A percentile compares a stretch with the other conserved stretches of the same genome.
These are phyloP conservation scores for Barbatosphaeria neglecta DNA, from an alignment of 495 filamentous ascomycete species.

Conservation along the genomic window DNA sequence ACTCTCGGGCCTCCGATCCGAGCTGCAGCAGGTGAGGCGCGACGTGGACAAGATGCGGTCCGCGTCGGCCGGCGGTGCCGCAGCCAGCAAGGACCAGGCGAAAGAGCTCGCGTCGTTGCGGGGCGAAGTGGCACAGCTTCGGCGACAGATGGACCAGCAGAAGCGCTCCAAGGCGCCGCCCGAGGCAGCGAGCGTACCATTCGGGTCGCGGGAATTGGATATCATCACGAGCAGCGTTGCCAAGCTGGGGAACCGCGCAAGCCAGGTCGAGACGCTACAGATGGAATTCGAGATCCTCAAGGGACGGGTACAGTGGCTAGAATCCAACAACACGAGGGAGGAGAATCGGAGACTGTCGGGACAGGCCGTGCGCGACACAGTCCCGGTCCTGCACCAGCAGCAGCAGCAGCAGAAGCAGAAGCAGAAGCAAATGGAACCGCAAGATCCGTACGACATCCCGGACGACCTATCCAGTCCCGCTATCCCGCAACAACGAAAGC, in stretches of 20 bases:
- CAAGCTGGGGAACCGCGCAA: conserved; percentile 23
- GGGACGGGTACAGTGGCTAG: conserved; percentile 18
- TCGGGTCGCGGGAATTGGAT: conserved; percentile 22
- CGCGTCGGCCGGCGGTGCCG: neutral
- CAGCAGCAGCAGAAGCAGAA: no score
- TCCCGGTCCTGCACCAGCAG: neutral
- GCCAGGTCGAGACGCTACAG: conserved; percentile 26
- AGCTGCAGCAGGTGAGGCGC: neutral
- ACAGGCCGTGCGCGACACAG: neutral
- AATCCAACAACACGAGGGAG: conserved; percentile 4
- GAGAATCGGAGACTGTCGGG: neutral
- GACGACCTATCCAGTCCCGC: neutral
- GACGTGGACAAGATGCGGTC: neutral
- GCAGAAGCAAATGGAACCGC: no score
- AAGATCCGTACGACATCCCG: neutral
- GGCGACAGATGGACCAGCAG: conserved; percentile 18
- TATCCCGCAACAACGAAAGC: neutral
- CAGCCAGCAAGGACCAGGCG: conserved; percentile 1
- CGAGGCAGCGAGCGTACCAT: conserved; percentile 3
- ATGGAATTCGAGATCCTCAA: conserved; percentile 30
- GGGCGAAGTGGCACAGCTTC: conserved; percentile 10
- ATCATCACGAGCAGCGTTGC: conserved; percentile 24
- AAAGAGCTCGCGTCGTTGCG: conserved; percentile 8
- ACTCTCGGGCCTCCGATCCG: neutral
- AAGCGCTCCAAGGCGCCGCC: conserved; percentile 4